Percentiles rank a stretch among this genome's conserved stretches.
phyloP scores from a whole-genome alignment of 345 rosid species.

The Gossypium australe region DNA sequence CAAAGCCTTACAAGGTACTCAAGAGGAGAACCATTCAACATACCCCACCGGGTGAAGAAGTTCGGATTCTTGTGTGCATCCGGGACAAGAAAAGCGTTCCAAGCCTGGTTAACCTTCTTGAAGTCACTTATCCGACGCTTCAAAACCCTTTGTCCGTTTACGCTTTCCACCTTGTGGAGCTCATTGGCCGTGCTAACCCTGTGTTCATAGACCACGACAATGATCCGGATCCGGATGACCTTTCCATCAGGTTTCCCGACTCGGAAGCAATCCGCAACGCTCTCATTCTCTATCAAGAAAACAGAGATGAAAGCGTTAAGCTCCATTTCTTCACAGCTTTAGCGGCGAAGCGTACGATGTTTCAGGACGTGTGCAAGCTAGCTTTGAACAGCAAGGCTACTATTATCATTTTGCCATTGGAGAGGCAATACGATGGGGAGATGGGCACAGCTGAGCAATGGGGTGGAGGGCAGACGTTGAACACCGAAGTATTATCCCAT shows the following conservation, averaged over 20 bases:
- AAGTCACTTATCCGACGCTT: slow-evolving; percentile 46
- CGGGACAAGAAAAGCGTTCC: slow-evolving; percentile 38
- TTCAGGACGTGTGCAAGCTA: slow-evolving; percentile 63
- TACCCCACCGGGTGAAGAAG: slow-evolving; percentile 35
- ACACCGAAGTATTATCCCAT: slow-evolving; percentile 38
- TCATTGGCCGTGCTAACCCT: slow-evolving; percentile 46
- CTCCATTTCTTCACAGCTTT: slow-evolving; percentile 40
- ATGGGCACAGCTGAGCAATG: slow-evolving; percentile 28
- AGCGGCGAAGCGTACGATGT: slow-evolving; percentile 55
- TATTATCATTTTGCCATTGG: slow-evolving; percentile 58
- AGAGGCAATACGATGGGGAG: slow-evolving; percentile 24
- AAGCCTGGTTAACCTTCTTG: slow-evolving; percentile 51
- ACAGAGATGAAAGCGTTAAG: slow-evolving; percentile 25
- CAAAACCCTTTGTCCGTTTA: slow-evolving; percentile 35
- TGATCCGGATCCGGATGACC: not conserved
- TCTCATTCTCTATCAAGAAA: slow-evolving; percentile 37
- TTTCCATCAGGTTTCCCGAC: slow-evolving; percentile 1
- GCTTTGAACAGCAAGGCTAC: slow-evolving; percentile 44
- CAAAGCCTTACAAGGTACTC: slow-evolving; percentile 58
- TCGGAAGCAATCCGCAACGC: slow-evolving; percentile 34
- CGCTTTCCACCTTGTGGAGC: slow-evolving; percentile 56
- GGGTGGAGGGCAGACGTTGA: slow-evolving; percentile 25
- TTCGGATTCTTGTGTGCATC: slow-evolving; percentile 44
- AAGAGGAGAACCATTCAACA: slow-evolving; percentile 73
- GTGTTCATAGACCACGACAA: slow-evolving; percentile 41